These are phyloP conservation scores for Stereum hirsutum DNA, from an alignment of 1,284 basidiomycete species.

Conservation along the genomic window DNA sequence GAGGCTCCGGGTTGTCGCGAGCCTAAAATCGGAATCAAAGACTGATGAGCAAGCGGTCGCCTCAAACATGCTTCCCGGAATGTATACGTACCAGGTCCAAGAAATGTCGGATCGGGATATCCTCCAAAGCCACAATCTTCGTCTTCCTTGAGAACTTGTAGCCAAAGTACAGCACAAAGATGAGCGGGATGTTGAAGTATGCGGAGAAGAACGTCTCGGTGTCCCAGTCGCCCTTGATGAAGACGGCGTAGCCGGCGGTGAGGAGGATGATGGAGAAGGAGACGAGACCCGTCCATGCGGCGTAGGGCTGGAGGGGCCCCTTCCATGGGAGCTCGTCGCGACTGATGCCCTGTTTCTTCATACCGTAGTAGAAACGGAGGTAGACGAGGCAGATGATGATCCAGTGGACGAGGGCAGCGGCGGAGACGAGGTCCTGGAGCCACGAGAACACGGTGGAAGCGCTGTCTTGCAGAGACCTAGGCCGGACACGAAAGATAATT, in stretches of 20 bases:
- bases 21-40: no score
- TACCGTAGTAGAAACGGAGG: slow-evolving; percentile 62
- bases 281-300: slow-evolving; percentile 28
- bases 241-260: slow-evolving; percentile 26
- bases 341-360: slow-evolving; percentile 46
- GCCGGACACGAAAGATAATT: not conserved
- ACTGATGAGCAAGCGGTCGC: no score
- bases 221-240: slow-evolving; percentile 38
- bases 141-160: slow-evolving; percentile 51
- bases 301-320: slow-evolving; percentile 31
- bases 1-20: no score
- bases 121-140: no score
- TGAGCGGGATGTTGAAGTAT: slow-evolving; percentile 42
- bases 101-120: no score
- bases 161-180: slow-evolving; percentile 33
- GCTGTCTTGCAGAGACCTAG: not conserved
- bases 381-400: slow-evolving; percentile 66
- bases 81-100: no score
- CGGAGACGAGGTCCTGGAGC: slow-evolving; percentile 49
- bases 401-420: slow-evolving; percentile 62
- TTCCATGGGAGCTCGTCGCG: slow-evolving; percentile 48
- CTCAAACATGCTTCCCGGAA: no score
- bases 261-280: slow-evolving; percentile 33
- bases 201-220: slow-evolving; percentile 46
- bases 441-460: slow-evolving; percentile 22